Base-by-base conservation (phyloP, 2,329 filamentous ascomycete genomes). In the Trichoderma aggressivum region DNA sequence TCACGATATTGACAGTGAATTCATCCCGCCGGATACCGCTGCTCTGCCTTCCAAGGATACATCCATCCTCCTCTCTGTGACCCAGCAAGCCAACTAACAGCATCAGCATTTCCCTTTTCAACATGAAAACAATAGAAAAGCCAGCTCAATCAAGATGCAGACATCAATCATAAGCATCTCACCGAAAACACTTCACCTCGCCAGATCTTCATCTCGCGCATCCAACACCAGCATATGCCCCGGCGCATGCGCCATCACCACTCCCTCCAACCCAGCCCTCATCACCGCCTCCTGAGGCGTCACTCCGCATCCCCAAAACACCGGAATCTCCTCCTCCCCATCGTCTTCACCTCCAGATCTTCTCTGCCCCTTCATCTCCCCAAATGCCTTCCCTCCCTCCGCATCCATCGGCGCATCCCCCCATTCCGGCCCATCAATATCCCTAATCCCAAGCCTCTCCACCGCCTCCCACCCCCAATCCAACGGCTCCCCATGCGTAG, bases 221-320 rank as follows among this genome's bases (percentile, higher is more conserved):
- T 91, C 89, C 66, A 90, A 77, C 1, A 90, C 79, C 55, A 91
- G 76, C 89, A 91, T 91, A 76, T 89, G 83, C 0, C 88, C 88
- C 1, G 88, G 89, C 21, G 85, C 84, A 80, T 91, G 89, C 1
- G 84, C 86, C 82, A 92, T 88, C 2, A 90, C 82, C 1, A 82
- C 81, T 0, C 89, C 89, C 60, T 86, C 75, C 59, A 90, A 75
- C 8, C 77, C 80, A 6, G 88, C 87, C 70, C 81, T 82, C 83
- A 89, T 86, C 1, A 91, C 87, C 16, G 88, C 89, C 75, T 90
- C 86, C 76, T 91, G 89, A 2, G 90, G 89, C 47, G 89, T 91
- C 12, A 91, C 89, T 39, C 89, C 89, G 75, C 89, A 91, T 0
- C 87, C 89, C 88, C 89, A 88, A 73, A 89, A 89, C 5, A 89